phyloP scores from a whole-genome alignment of 2,329 filamentous ascomycete genomes.

The Bipolaris cookei region DNA sequence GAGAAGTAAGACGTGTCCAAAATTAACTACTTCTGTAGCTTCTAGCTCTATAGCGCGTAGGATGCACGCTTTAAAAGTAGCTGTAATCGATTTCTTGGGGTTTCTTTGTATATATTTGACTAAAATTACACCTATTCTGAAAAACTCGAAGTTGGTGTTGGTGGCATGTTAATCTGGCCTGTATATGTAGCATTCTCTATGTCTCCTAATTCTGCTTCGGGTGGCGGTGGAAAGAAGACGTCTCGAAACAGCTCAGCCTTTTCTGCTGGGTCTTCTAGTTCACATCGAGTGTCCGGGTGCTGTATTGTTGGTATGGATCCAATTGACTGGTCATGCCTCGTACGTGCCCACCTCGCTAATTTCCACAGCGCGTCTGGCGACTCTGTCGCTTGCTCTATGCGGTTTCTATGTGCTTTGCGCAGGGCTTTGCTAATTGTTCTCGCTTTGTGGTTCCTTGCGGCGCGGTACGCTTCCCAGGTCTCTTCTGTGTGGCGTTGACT shows the following conservation, averaged over 20 bases:
- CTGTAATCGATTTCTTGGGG: too few species aligned
- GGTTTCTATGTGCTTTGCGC: constrained; percentile 26
- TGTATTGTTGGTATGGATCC: constrained; percentile 14
- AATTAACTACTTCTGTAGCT: too few species aligned
- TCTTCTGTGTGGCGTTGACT: too few species aligned
- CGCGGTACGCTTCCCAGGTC: too few species aligned
- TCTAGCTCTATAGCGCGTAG: too few species aligned
- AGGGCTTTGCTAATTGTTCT: too few species aligned
- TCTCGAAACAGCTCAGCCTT: constrained; percentile 22
- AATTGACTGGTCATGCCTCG: constrained; percentile 16
- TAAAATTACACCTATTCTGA: too few species aligned
- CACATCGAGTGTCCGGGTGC: constrained; percentile 16
- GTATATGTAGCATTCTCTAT: constrained; percentile 22
- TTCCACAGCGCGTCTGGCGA: constrained; percentile 29
- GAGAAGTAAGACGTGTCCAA: too few species aligned
- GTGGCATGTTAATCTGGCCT: constrained; percentile 24
- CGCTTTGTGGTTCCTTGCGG: too few species aligned
- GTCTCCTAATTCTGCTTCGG: constrained; percentile 22
- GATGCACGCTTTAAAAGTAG: too few species aligned
- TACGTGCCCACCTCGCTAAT: constrained; percentile 36
- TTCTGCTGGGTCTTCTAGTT: constrained; percentile 14
- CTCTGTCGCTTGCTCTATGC: constrained; percentile 30
- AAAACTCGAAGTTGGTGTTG: too few species aligned
- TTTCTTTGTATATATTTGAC: too few species aligned
- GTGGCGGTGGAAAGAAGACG: constrained; percentile 26